These are phyloP conservation scores for Neobulgaria alba DNA, from an alignment of 2,329 filamentous ascomycete genomes.

Conservation along the genomic window DNA sequence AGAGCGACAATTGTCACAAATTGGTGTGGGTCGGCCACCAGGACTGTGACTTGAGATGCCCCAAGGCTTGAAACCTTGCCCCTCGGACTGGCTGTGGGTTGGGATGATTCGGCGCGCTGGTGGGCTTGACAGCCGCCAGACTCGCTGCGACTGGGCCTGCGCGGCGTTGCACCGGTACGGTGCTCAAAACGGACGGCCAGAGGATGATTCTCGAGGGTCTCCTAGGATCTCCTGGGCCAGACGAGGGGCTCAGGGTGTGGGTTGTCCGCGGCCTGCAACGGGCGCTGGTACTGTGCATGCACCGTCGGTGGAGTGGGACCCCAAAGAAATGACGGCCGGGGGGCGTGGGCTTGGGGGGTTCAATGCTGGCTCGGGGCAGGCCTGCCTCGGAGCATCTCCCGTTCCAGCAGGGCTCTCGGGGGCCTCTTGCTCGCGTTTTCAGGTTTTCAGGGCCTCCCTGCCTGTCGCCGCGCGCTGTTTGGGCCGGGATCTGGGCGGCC, in stretches of 20 bases:
- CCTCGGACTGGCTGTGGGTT: no score
- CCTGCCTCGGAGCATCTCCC: neutral
- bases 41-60: conserved; percentile 27
- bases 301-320: neutral
- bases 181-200: neutral
- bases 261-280: neutral
- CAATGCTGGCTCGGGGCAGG: no score
- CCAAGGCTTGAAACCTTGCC: conserved; percentile 20
- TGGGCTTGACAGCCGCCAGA: neutral
- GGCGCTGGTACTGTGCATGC: neutral
- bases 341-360: no score
- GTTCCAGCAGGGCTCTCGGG: neutral
- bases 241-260: neutral
- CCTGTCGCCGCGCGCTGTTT: conserved; percentile 22
- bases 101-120: neutral
- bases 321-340: neutral
- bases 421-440: neutral
- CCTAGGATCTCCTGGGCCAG: no score
- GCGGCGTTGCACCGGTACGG: neutral
- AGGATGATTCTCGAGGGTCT: neutral
- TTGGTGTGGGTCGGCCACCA: conserved; percentile 39
- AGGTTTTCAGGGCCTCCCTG: neutral
- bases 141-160: neutral
- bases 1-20: conserved; percentile 44
- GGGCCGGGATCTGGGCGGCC: conserved; percentile 23